These are phyloP conservation scores for Detonula confervacea DNA, from an alignment of 352 stramenopile species.

Conservation along the genomic window DNA sequence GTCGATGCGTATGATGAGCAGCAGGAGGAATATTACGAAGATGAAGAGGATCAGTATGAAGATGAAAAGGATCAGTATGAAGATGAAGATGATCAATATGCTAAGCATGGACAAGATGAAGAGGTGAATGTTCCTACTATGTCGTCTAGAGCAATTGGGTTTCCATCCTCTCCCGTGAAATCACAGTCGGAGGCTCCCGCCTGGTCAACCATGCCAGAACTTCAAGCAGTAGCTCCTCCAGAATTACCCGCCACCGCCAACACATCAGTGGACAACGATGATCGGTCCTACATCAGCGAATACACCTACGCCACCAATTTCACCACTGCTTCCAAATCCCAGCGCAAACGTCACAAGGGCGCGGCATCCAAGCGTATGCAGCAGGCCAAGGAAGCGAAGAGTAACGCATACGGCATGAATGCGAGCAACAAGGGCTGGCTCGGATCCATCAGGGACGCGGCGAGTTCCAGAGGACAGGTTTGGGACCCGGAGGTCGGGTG, in stretches of 20 bases:
- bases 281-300: too few species aligned
- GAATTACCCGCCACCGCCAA: too few species aligned
- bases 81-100: neutral
- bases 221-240: too few species aligned
- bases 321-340: conserved; percentile 43
- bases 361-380: conserved; percentile 61
- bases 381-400: conserved; percentile 54
- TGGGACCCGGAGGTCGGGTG: conserved; percentile 77
- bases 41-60: neutral
- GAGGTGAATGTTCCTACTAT: neutral
- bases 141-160: neutral
- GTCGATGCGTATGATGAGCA: conserved; percentile 3
- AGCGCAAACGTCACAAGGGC: conserved; percentile 65
- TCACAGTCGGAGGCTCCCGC: too few species aligned
- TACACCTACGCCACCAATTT: conserved; percentile 8
- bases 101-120: neutral
- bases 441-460: conserved; percentile 69
- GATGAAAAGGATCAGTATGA: neutral
- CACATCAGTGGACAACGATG: too few species aligned
- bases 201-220: too few species aligned
- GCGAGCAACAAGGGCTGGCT: conserved; percentile 72
- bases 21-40: neutral
- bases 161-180: too few species aligned
- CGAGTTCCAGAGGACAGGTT: conserved; percentile 50
- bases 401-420: neutral